Evolutionary conservation across 2,329 filamentous ascomycete genomes (phyloP).

Genomic region (Pseudogymnoascus sp.): DNA sequence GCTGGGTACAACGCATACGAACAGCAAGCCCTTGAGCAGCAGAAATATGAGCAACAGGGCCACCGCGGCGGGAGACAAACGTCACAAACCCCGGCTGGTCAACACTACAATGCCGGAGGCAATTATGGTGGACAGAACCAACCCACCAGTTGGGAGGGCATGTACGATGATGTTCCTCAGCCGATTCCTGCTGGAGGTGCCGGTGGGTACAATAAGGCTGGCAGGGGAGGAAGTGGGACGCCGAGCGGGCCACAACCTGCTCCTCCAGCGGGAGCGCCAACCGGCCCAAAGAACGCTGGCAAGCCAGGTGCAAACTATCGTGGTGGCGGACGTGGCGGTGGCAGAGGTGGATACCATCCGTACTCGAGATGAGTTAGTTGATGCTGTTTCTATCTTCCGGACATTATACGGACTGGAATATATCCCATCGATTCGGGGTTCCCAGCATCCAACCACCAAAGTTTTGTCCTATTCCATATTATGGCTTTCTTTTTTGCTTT

Average conservation of each 20-base stretch:
- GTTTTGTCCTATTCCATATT: background rate
- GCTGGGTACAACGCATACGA: slow-evolving; percentile 52
- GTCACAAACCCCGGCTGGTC: slow-evolving; percentile 31
- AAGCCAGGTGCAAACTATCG: slow-evolving; percentile 89
- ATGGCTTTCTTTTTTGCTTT: slow-evolving; percentile 3
- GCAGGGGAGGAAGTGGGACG: slow-evolving; percentile 24
- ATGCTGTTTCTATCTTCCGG: background rate
- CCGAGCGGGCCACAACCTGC: slow-evolving; percentile 37
- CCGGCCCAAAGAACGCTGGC: slow-evolving; percentile 91
- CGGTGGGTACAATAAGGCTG: slow-evolving; percentile 28
- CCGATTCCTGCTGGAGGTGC: slow-evolving; percentile 53
- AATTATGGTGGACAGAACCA: slow-evolving; percentile 27
- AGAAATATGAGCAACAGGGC: slow-evolving; percentile 68
- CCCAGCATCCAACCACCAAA: background rate
- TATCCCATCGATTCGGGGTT: background rate
- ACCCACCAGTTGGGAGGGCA: slow-evolving; percentile 90
- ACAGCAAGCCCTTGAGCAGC: slow-evolving; percentile 68
- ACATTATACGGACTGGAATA: background rate
- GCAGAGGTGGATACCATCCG: slow-evolving; percentile 72
- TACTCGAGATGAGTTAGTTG: slow-evolving; percentile 44
- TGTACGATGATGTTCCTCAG: slow-evolving; percentile 94
- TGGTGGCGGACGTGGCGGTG: slow-evolving; percentile 71
- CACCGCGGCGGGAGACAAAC: slow-evolving; percentile 41
- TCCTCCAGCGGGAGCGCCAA: slow-evolving; percentile 77
- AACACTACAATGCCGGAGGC: slow-evolving; percentile 23